A percentile compares a stretch with the other conserved stretches of the same genome.
phyloP scores from a whole-genome alignment of 1,139 yeast species.

The Meyerozyma carpophila region DNA sequence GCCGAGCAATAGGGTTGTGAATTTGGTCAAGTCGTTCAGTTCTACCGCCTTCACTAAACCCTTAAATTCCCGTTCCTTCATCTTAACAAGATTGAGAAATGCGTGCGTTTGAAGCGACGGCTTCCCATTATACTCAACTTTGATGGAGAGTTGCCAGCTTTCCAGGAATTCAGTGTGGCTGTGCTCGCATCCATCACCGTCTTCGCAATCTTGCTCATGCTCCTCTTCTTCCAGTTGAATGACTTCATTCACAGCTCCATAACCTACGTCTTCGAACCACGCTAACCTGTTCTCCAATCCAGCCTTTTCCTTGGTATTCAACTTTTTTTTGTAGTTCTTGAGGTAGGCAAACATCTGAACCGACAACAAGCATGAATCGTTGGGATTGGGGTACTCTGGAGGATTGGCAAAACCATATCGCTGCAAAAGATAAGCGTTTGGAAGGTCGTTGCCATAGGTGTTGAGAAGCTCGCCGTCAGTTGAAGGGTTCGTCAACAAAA shows the following conservation, averaged over 20 bases:
- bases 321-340: slow-evolving; percentile 21
- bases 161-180: slow-evolving; percentile 12
- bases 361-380: slow-evolving; percentile 55
- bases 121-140: slow-evolving; percentile 27
- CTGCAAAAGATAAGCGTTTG: slow-evolving; percentile 61
- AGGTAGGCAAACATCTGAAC: slow-evolving; percentile 43
- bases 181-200: slow-evolving; percentile 11
- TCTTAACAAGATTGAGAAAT: slow-evolving; percentile 12
- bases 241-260: slow-evolving; percentile 36
- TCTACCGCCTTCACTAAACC: slow-evolving; percentile 10
- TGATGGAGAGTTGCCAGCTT: slow-evolving; percentile 34
- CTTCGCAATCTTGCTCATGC: slow-evolving; percentile 13
- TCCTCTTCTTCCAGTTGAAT: slow-evolving; percentile 15
- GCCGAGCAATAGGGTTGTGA: slow-evolving; percentile 6
- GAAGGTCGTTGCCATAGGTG: slow-evolving; percentile 65
- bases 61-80: slow-evolving; percentile 14
- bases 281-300: slow-evolving; percentile 41
- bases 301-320: slow-evolving; percentile 19
- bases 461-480: slow-evolving; percentile 59
- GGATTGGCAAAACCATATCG: slow-evolving; percentile 65
- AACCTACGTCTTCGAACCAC: slow-evolving; percentile 63
- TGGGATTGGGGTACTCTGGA: slow-evolving; percentile 40
- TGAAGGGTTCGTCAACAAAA: slow-evolving; percentile 39
- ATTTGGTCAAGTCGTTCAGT: slow-evolving; percentile 1
- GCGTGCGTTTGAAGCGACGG: slow-evolving; percentile 36